A percentile compares a stretch with the other conserved stretches of the same genome.
Conservation (phyloP, 495 filamentous ascomycete species). For the Cenococcum geophilum region DNA sequence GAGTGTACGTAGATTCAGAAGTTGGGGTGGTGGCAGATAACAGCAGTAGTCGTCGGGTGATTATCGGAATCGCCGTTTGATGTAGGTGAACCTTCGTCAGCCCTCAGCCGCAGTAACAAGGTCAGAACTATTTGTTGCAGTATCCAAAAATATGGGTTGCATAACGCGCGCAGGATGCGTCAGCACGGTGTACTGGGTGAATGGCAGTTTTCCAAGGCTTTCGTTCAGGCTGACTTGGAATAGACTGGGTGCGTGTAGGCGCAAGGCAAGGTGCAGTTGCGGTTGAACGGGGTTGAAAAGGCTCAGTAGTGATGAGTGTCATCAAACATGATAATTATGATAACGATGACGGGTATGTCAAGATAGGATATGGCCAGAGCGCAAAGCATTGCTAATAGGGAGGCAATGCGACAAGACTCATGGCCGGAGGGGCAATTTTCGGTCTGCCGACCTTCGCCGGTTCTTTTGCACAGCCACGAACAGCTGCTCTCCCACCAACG, state of each 20-base stretch:
- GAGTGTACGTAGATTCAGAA: slow-evolving; percentile 7
- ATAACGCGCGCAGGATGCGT: background rate
- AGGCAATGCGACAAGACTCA: too few relatives aligned
- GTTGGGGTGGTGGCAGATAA: background rate
- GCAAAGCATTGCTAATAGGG: too few relatives aligned
- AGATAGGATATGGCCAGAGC: too few relatives aligned
- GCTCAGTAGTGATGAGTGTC: background rate
- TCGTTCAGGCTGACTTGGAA: slow-evolving; percentile 3
- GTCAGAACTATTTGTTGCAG: slow-evolving; percentile 1
- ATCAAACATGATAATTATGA: too few relatives aligned
- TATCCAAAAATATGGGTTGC: background rate
- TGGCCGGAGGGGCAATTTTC: background rate
- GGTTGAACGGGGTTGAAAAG: background rate
- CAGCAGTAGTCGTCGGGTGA: background rate
- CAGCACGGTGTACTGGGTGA: background rate
- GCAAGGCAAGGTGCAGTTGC: background rate
- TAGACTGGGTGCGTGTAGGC: background rate
- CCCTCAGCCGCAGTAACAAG: background rate
- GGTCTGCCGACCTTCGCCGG: slow-evolving; percentile 2
- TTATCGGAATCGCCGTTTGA: background rate
- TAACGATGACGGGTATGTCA: too few relatives aligned
- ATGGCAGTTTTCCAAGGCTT: background rate
- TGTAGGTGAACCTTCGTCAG: background rate
- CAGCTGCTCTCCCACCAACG: background rate
- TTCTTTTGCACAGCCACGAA: background rate